Percentiles rank a stretch among this genome's conserved stretches.
Conservation (phyloP, 371 early-diverging fungal species). For the Gilbertella persicaria region DNA sequence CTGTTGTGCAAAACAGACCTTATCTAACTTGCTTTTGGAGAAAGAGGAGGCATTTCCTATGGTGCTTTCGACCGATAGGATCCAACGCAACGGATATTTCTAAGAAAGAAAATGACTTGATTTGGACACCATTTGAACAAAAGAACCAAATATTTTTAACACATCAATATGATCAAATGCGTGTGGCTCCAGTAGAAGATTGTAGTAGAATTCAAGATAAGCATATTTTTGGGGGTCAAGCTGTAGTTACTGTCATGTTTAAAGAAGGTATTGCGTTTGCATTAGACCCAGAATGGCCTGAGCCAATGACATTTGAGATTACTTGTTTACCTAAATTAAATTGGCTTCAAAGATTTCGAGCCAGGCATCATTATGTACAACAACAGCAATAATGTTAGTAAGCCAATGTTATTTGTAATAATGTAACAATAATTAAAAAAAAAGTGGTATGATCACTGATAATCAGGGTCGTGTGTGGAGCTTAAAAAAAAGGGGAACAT, state of each 20-base stretch:
- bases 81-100: too few relatives aligned
- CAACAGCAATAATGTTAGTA: constrained; percentile 2
- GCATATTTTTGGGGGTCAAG: constrained; percentile 1
- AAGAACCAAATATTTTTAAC: constrained; percentile 14
- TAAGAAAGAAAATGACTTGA: too few relatives aligned
- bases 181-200: neutral
- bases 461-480: too few relatives aligned
- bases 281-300: constrained; percentile 18
- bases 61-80: too few relatives aligned
- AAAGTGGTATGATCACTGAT: too few relatives aligned
- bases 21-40: too few relatives aligned
- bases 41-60: too few relatives aligned
- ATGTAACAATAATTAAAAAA: too few relatives aligned
- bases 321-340: constrained; percentile 5
- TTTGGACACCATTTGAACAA: constrained; percentile 17
- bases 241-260: constrained; percentile 10
- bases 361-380: constrained; percentile 1
- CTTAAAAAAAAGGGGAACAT: too few relatives aligned
- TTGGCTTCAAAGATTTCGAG: constrained; percentile 4
- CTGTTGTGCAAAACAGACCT: too few relatives aligned
- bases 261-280: constrained; percentile 19
- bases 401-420: too few relatives aligned
- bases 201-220: constrained; percentile 13
- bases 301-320: constrained; percentile 21
- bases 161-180: neutral